These are phyloP conservation scores for Sphaerulina populicola DNA, from an alignment of 2,329 filamentous ascomycete species.

Conservation along the genomic window DNA sequence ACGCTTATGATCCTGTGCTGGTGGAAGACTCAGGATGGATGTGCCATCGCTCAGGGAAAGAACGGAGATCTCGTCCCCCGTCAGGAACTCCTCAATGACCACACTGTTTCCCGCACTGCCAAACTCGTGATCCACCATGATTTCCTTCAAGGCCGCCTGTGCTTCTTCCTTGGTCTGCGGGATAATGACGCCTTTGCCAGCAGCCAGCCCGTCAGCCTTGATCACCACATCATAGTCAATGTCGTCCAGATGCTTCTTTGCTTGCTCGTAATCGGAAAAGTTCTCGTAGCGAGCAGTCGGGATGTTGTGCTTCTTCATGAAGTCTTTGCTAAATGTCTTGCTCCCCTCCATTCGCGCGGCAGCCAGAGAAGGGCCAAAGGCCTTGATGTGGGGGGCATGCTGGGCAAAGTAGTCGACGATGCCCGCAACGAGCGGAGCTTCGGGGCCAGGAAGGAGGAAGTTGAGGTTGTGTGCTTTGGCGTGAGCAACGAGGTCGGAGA, in stretches of 20 bases:
- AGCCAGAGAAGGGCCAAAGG: constrained; percentile 76
- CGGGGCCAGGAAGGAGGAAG: constrained; percentile 81
- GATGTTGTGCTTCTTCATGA: constrained; percentile 85
- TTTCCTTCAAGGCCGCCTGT: constrained; percentile 69
- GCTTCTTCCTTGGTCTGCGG: constrained; percentile 76
- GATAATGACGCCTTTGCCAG: constrained; percentile 91
- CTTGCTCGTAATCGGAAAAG: constrained; percentile 46
- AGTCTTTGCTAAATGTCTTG: constrained; percentile 96
- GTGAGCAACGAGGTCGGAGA: constrained; percentile 65
- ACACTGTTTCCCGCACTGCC: constrained; percentile 80
- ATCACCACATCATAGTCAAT: constrained; percentile 73
- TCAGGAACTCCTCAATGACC: constrained; percentile 88
- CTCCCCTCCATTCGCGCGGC: constrained; percentile 90
- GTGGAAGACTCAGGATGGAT: constrained; percentile 71
- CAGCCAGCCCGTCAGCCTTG: constrained; percentile 86
- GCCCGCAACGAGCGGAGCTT: constrained; percentile 86
- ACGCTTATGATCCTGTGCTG: constrained; percentile 94
- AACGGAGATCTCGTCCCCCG: constrained; percentile 86
- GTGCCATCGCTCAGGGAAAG: constrained; percentile 87
- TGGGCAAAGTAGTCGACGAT: constrained; percentile 71
- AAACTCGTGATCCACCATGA: constrained; percentile 85
- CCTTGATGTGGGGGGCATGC: constrained; percentile 50
- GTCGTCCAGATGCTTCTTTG: constrained; percentile 58
- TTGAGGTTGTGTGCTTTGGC: constrained; percentile 66
- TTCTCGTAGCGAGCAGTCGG: constrained; percentile 87